Conservation (phyloP, 2,329 filamentous ascomycete genomes). For the Beauveria bassiana region DNA sequence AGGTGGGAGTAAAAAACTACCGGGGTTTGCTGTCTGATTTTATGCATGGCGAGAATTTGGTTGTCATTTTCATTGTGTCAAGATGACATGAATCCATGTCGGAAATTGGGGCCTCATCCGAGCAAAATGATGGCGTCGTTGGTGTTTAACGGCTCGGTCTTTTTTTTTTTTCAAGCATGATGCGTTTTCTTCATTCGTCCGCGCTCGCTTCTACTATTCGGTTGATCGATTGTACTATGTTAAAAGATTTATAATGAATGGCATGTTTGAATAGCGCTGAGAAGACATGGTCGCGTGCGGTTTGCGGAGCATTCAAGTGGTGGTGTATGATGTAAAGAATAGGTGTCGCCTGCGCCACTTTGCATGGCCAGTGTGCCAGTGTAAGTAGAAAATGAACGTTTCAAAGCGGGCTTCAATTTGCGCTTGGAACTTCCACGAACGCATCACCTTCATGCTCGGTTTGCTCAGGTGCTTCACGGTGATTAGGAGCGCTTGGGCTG, state of each 20-base stretch:
- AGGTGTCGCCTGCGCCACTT: not conserved
- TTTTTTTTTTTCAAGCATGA: slow-evolving; percentile 3
- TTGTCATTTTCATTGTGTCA: slow-evolving; percentile 13
- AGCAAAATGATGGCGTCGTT: slow-evolving; percentile 11
- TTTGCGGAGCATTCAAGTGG: not conserved
- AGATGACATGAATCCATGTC: slow-evolving; percentile 10
- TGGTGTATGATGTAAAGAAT: not conserved
- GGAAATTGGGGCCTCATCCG: slow-evolving; percentile 4
- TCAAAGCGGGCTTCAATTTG: not conserved
- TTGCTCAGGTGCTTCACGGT: not conserved
- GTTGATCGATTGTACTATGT: slow-evolving; percentile 12
- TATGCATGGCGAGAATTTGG: slow-evolving; percentile 13
- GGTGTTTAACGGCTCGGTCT: slow-evolving; percentile 16
- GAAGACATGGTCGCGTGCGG: not conserved
- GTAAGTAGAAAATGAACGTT: not conserved
- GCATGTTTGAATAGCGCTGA: not conserved
- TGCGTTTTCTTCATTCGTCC: not conserved
- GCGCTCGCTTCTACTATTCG: not conserved
- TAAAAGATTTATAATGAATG: slow-evolving; percentile 11
- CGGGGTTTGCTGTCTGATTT: slow-evolving; percentile 2
- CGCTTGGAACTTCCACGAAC: not conserved
- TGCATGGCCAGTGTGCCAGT: not conserved
- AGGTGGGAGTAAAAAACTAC: not conserved
- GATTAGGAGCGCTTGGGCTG: not conserved
- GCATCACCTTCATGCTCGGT: not conserved